Percentiles rank a stretch among this genome's conserved stretches.
phyloP scores from a whole-genome alignment of 306 rosid species.

The Citrullus colocynthis region DNA sequence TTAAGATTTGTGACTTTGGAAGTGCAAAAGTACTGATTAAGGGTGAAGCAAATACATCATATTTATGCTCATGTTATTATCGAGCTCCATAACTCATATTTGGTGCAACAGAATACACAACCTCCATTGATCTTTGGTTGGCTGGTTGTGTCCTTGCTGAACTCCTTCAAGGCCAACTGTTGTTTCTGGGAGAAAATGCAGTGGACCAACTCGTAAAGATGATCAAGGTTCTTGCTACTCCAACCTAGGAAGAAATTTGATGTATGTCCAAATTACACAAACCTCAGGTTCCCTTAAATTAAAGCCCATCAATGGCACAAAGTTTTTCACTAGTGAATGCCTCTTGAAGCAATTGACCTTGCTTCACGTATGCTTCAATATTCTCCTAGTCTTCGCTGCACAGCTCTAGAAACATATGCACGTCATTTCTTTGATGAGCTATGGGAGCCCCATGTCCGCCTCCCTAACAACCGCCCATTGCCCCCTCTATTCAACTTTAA shows the following conservation, averaged over 20 bases:
- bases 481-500: slow-evolving; percentile 88
- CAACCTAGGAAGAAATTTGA: slow-evolving; percentile 93
- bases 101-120: slow-evolving; percentile 93
- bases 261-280: slow-evolving; percentile 90
- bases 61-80: slow-evolving; percentile 92
- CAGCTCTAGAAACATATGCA: slow-evolving; percentile 83
- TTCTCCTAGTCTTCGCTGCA: slow-evolving; percentile 94
- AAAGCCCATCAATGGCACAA: slow-evolving; percentile 99
- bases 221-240: slow-evolving; percentile 97
- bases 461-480: slow-evolving; percentile 78
- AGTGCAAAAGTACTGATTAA: slow-evolving; percentile 85
- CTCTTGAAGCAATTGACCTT: slow-evolving; percentile 98
- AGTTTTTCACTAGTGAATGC: slow-evolving; percentile 95
- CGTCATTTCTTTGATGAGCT: slow-evolving; percentile 96
- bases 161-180: slow-evolving; percentile 93
- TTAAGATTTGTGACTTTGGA: slow-evolving; percentile 92
- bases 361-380: slow-evolving; percentile 95
- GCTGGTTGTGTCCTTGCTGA: slow-evolving; percentile 99
- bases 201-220: slow-evolving; percentile 98
- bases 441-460: slow-evolving; percentile 75
- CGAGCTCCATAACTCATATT: slow-evolving; percentile 97
- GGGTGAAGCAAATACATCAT: slow-evolving; percentile 88
- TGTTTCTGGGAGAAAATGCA: slow-evolving; percentile 92
- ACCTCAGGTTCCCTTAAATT: slow-evolving; percentile 88
- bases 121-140: slow-evolving; percentile 91